Base-by-base conservation (phyloP, 2,329 filamentous ascomycete genomes). In the Karstenula rhodostoma region DNA sequence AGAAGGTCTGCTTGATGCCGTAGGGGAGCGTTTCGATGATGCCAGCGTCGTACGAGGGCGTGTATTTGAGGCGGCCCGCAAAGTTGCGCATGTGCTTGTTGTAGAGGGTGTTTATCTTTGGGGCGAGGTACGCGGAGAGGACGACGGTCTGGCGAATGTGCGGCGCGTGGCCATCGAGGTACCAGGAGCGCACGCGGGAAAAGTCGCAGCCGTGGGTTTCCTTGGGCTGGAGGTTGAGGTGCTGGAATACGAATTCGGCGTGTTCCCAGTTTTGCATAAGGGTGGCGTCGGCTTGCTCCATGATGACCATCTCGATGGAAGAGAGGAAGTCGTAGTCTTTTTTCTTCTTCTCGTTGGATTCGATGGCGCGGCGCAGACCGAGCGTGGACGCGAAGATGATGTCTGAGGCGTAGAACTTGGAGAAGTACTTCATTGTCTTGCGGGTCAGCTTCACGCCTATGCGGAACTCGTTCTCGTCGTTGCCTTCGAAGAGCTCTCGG, bases 191-290 rank as follows among this genome's bases (percentile, higher is more conserved):
- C 6, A 98, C 92, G 19, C 95, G 91, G 67, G 90, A 92, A 76
- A 98, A 97, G 81, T 99, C 95, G 72, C 93, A 96, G 66, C 91
- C 94, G 77, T 97, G 94, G 0, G 92, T 87, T 69, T 96, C 92
- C 72, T 90, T 92, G 40, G 95, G 94, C 71, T 96, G 92, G 23
- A 91, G 84, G 76, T 99, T 99, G 63, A 99, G 86, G 76, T 97
- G 92, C 64, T 92, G 89, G 73, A 98, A 94, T 69, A 97, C 91
- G 75, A 91, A 92, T 76, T 96, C 92, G 62, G 97, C 87, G 74
- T 99, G 94, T 72, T 97, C 93, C 94, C 94, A 98, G 77, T 97
- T 98, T 77, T 99, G 95, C 93, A 97, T 97, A 9, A 96, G 86
- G 44, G 97, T 86, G 0, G 93, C 93, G 77, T 98, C 94, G 13